Percentiles rank a stretch among this genome's conserved stretches.
These are phyloP conservation scores for Hanseniaspora valbyensis DNA, from an alignment of 805 yeast species.

Conservation along the genomic window DNA sequence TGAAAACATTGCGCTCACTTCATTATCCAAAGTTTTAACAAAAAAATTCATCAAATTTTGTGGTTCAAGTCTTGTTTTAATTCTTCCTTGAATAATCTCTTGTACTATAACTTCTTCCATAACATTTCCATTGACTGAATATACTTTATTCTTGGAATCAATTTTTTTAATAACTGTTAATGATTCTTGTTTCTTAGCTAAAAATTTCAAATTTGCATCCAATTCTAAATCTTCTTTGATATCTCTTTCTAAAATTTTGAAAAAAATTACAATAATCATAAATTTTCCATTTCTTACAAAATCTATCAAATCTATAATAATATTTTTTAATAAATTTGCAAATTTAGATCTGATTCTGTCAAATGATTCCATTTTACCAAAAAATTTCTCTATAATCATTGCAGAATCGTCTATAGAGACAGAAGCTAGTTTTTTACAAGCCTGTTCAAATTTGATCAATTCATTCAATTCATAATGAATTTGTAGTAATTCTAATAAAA, in stretches of 20 bases:
- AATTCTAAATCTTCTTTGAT: slow-evolving; percentile 54
- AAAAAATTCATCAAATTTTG: slow-evolving; percentile 57
- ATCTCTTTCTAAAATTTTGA: slow-evolving; percentile 71
- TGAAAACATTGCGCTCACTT: slow-evolving; percentile 53
- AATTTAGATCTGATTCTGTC: slow-evolving; percentile 33
- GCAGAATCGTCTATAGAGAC: slow-evolving; percentile 1
- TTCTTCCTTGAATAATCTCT: slow-evolving; percentile 34
- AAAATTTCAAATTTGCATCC: not conserved
- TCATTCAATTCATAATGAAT: slow-evolving; percentile 4
- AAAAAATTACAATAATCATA: slow-evolving; percentile 56
- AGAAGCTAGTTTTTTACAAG: not conserved
- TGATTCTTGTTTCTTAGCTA: slow-evolving; percentile 7
- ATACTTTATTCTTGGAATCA: not conserved
- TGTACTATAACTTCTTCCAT: slow-evolving; percentile 28
- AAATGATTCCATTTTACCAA: not conserved
- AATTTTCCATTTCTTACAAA: slow-evolving; percentile 57
- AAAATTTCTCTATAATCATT: slow-evolving; percentile 2
- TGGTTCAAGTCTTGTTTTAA: slow-evolving; percentile 34
- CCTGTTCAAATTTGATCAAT: slow-evolving; percentile 7
- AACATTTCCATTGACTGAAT: slow-evolving; percentile 22
- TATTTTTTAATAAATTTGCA: slow-evolving; percentile 49
- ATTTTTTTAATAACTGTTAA: slow-evolving; percentile 2
- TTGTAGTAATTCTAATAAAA: not conserved
- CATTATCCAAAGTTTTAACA: slow-evolving; percentile 43
- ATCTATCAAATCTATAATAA: slow-evolving; percentile 63